phyloP scores from a whole-genome alignment of 176 grass and related monocot species.

The Eleusine coracana region DNA sequence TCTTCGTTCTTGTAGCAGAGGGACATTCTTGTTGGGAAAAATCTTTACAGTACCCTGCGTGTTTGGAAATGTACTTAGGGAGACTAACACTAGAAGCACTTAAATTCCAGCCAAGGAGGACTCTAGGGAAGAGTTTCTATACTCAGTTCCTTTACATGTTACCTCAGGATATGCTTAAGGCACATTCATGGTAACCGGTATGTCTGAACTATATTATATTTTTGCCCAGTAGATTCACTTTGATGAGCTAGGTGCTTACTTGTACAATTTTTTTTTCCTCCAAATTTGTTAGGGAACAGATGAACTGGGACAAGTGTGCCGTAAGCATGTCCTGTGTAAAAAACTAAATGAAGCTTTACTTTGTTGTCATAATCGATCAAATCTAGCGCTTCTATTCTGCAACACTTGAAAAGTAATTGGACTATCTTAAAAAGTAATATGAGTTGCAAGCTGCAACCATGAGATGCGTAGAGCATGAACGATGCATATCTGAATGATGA shows the following conservation, averaged over 20 bases:
- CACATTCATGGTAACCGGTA: too few species aligned
- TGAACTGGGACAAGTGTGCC: too few species aligned
- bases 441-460: too few species aligned
- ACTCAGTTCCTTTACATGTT: too few species aligned
- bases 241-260: too few species aligned
- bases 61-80: neutral
- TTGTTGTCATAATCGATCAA: neutral
- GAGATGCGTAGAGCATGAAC: too few species aligned
- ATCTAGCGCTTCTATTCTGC: neutral
- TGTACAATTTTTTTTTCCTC: too few species aligned
- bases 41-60: neutral
- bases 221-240: too few species aligned
- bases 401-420: neutral
- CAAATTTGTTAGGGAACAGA: too few species aligned
- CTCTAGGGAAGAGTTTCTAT: neutral
- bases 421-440: neutral
- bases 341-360: neutral
- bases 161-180: too few species aligned
- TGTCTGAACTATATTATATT: too few species aligned
- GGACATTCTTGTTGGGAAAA: neutral
- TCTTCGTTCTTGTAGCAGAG: conserved; percentile 4
- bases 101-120: neutral
- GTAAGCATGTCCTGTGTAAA: conserved; percentile 6
- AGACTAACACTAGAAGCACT: neutral
- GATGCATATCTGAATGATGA: neutral